Evolutionary conservation across 2,329 filamentous ascomycete genomes (phyloP), one percentile per base, ranked within the genome.

Genomic region (Aspergillus ustus): DNA sequence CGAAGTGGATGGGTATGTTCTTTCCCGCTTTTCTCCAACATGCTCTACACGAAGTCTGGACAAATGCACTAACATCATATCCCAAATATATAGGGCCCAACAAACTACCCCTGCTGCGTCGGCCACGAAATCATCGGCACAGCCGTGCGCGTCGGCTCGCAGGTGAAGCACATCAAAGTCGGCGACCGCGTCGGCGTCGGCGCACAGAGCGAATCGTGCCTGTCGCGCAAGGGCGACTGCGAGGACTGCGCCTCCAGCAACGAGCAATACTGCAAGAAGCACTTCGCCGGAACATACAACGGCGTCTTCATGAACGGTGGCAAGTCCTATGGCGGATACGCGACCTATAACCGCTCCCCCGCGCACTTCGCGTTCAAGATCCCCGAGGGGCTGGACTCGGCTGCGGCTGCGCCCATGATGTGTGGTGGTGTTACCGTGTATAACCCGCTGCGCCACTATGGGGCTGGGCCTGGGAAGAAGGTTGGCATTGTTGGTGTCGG

Each of bases 371-470:
- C 82, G 0, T 73, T 87, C 69, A 85, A 81, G 74, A 87, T 88
- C 61, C 86, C 86, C 0, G 81, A 84, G 29, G 72, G 61, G 0
- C 70, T 88, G 20, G 63, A 76, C 5, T 82, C 79, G 45, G 81
- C 80, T 17, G 78, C 82, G 34, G 85, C 85, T 0, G 85, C 90
- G 0, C 91, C 91, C 0, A 90, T 95, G 82, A 82, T 95, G 52
- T 95, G 91, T 69, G 91, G 88, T 11, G 91, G 92, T 17, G 83
- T 93, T 54, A 95, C 92, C 0, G 84, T 89, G 0, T 95, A 86
- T 73, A 85, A 84, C 2, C 91, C 91, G 0, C 78, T 95, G 4
- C 86, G 85, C 62, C 82, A 88, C 29, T 87, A 90, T 44, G 85
- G 85, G 4, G 84, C 87, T 49, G 91, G 91, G 0, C 89, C 90